Base-by-base conservation (phyloP, 208 protist species). In the Trypanosoma mega region DNA sequence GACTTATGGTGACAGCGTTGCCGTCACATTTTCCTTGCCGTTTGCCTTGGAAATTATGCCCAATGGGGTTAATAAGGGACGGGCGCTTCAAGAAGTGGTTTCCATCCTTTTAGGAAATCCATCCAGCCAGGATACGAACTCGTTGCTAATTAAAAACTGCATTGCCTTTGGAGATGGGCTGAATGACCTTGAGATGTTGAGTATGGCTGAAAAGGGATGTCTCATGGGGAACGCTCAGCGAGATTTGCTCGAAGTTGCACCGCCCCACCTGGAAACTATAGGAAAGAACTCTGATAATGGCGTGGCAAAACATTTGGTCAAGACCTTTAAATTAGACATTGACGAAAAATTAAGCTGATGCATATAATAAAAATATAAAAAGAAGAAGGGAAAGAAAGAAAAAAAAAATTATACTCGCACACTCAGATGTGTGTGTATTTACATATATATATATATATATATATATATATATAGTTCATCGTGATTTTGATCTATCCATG, bases 91-190 rank as follows among this genome's bases (percentile, higher is more conserved):
- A 39, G 44, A 64, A 29, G 74, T 80, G 43, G 21, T 36, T 14
- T 37, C 39, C n/a, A 46, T 41, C 36, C 39, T 70, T 24, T 52
- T 68, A 31, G 33, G 48, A 29, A 48, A 48, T 48, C 12, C n/a
- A n/a, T n/a, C n/a, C n/a, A n/a, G n/a, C n/a, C n/a, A 16, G 21
- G 44, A 48, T 29, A n/a, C 21, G 2, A 20, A 3, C 21, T 1
- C 9, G 11, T 16, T 72, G 2, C 12, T 29, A 0, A 48, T 75
- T 53, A 56, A 74, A 44, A 48, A 66, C 26, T 74, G 63, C 55
- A 78, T 86, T 11, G 53, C 63, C 30, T 82, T 86, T 60, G 72
- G 80, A 30, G 80, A 86, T 39, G 75, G 67, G 18, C 49, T 67
- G 29, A 82, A 86, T 51, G 80, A 82, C 29, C 48, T 31, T 16